Evolutionary conservation across 345 rosid species (phyloP), one percentile per base, ranked within the genome.

Genomic region (Gynandropsis gynandra): DNA sequence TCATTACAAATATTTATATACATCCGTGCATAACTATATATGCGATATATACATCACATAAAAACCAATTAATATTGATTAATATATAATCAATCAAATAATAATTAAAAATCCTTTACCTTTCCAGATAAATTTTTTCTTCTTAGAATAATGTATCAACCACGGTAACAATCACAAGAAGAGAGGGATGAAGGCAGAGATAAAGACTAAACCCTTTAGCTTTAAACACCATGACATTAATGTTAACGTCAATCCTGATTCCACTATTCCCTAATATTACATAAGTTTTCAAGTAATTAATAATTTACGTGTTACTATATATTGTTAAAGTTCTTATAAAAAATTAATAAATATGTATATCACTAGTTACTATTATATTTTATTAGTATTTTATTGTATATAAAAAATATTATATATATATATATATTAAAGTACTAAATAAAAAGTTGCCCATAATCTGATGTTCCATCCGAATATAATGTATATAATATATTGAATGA

Each of bases 401-500:
- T n/a, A n/a, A n/a, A 16, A 43, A 56, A 20, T 9, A n/a, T n/a
- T n/a, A n/a, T n/a, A 9, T 21, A 39, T 4, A 12, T 41, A 4
- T 21, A 47, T 1, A 47, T 4, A 36, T 21, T 13, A 12, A 9
- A 12, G 38, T 71, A 76, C 85, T 61, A 59, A 6, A 38, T 61
- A 83, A n/a, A 68, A 56, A 1, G 56, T 73, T 1, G 79, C 58
- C 39, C 71, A 54, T 33, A 81, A 76, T 54, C 74, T 58, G 52
- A 76, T 60, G 45, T 81, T 62, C 80, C 74, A 84, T 0, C 82
- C 79, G 21, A n/a, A n/a, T n/a, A n/a, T n/a, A n/a, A n/a, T n/a
- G n/a, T n/a, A n/a, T n/a, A n/a, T n/a, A n/a, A n/a, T n/a, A n/a
- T n/a, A n/a, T n/a, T n/a, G n/a, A n/a, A n/a, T n/a, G n/a, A n/a